Evolutionary conservation across 164 flowering plant species (phyloP).

Genomic region (Piper longum): DNA sequence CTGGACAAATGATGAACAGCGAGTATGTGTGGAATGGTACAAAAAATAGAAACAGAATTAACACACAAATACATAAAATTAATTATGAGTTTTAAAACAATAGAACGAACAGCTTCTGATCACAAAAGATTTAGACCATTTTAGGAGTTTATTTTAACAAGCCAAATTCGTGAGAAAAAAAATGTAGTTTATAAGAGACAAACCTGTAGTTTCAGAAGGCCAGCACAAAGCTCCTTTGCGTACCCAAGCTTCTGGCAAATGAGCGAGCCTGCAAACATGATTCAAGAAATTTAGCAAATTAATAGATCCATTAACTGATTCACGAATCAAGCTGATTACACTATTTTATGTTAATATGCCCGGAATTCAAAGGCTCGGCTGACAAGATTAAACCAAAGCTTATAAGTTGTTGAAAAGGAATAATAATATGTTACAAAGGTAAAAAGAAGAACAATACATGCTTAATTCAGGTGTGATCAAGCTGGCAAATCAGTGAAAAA

Average conservation of each 20-base stretch:
- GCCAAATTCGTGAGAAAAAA: not conserved
- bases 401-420: slow-evolving; percentile 81
- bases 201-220: slow-evolving; percentile 91
- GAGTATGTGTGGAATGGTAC: not conserved
- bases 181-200: not conserved
- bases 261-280: slow-evolving; percentile 69
- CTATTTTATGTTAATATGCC: slow-evolving; percentile 24
- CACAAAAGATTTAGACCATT: too few species aligned
- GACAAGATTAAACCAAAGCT: slow-evolving; percentile 80
- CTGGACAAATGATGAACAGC: not conserved
- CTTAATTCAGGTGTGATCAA: not conserved
- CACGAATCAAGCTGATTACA: not conserved
- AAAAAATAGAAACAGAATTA: not conserved
- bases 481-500: not conserved
- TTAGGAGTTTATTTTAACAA: too few species aligned
- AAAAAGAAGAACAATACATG: not conserved
- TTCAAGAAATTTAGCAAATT: not conserved
- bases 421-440: slow-evolving; percentile 70
- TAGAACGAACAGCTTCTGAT: too few species aligned
- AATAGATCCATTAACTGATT: too few species aligned
- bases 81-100: too few species aligned
- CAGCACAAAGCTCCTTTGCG: slow-evolving; percentile 51
- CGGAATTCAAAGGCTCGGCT: slow-evolving; percentile 96
- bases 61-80: not conserved
- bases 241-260: slow-evolving; percentile 91